Base-by-base conservation (phyloP, 495 filamentous ascomycete species). In the Stereocaulon alpinum region DNA sequence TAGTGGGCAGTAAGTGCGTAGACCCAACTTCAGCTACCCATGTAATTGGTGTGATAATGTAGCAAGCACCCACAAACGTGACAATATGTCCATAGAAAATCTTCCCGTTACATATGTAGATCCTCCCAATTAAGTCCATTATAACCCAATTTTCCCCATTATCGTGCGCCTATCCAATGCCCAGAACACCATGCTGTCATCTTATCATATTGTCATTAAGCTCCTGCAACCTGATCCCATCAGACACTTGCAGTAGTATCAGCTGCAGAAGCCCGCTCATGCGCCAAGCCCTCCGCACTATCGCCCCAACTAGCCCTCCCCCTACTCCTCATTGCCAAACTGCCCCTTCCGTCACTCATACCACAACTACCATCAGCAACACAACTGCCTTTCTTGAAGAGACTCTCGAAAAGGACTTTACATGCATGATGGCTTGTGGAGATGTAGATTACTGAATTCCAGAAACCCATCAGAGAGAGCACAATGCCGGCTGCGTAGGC, bases 401-500 rank as follows among this genome's bases (percentile, higher is more conserved):
- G 0, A 3, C 37, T 15, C 0, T 15, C 20, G 15, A 55, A 55
- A 7, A 55, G 7, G 2, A 22, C 14, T 11, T 43, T 41, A 20
- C 52, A 43, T 27, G 52, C 40, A n/a, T 22, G 10, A 34, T 32
- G 20, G 34, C 49, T 52, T n/a, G 88, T 89, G 15, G 80, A 81
- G 18, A 83, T 70, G 71, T 94, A 95, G 58, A 95, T 89, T 50
- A 90, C 69, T 20, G 83, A 80, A 64, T 94, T 95, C 90, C 90
- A 94, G 66, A 92, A 91, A 2, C 90, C 90, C 67, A 94, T 90
- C 0, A 91, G 76, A 2, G 89, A 88, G 18, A 94, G 76, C 0
- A 94, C 88, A 41, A 89, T 77, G 3, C 85, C 84, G 17, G 84
- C 82, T 41, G 83, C 78, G 55, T 85, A 86, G 62, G 86, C 82